Evolutionary conservation across 495 filamentous ascomycete species (phyloP), one percentile per base, ranked within the genome.

Genomic region (Venustampulla echinocandica): DNA sequence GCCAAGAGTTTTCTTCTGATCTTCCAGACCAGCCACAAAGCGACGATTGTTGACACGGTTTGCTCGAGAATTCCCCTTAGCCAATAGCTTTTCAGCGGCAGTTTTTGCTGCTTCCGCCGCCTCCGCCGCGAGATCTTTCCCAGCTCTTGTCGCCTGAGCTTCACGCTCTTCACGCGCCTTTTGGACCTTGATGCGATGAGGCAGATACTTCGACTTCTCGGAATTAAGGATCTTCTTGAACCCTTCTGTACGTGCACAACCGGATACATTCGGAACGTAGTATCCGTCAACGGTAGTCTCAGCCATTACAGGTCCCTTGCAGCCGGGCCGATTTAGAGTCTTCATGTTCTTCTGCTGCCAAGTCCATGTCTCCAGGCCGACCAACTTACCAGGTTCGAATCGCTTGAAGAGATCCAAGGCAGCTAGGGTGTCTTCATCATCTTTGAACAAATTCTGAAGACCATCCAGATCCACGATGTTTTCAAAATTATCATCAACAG

Each of bases 171-270:
- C 89, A 19, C 89, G 77, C 14, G 84, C 86, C 57, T 81, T 86
- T 58, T 93, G 84, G 39, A 99, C 87, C 53, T 89, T 90, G 64
- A 99, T 87, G 42, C 93, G 88, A 71, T 99, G 92, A 6, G 93
- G 92, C 1, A 99, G 78, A 55, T 99, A 99, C 61, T 93, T 93
- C 23, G 89, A 95, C 66, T 99, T 99, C 60, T 97, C 93, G 0
- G 87, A 82, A 57, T 99, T 89, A 35, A 92, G 73, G 33, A 99
- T 96, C 67, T 87, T 90, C 65, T 89, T 90, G 41, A 84, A 80
- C 15, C 88, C 89, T 73, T 97, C 89, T 0, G 92, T 96, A 46
- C 92, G 77, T 30, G 92, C 90, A 56, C 78, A 83, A 24, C 92
- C 92, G 20, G 85, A 84, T 0, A 67, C 42, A 49, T 96, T 99